These are phyloP conservation scores for Teratosphaeria gauchensis DNA, from an alignment of 2,329 filamentous ascomycete genomes.

Conservation along the genomic window DNA sequence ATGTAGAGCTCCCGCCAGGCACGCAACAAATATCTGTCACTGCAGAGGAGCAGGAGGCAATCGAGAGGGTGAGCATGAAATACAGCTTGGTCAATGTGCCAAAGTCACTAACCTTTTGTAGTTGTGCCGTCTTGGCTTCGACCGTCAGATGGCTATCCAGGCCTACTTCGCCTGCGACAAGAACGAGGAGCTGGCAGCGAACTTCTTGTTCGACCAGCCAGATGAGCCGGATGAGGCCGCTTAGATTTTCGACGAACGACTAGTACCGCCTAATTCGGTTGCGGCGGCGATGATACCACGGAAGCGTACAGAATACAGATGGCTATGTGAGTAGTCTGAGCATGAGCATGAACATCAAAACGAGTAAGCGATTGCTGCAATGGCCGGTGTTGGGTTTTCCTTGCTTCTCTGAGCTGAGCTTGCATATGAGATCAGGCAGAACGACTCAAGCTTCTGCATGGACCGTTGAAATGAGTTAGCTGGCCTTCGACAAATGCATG, in stretches of 20 bases:
- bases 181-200: constrained; percentile 96
- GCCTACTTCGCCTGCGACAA: constrained; percentile 99
- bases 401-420: neutral
- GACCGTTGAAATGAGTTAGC: neutral
- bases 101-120: constrained; percentile 29
- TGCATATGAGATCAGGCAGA: neutral
- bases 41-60: constrained; percentile 91
- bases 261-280: neutral
- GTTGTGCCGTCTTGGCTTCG: constrained; percentile 88
- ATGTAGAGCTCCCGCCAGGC: constrained; percentile 75
- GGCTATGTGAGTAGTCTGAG: neutral
- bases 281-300: neutral
- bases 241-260: neutral
- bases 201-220: constrained; percentile 95
- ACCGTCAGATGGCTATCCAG: constrained; percentile 87
- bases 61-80: constrained; percentile 65
- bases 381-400: neutral
- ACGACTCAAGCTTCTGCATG: neutral
- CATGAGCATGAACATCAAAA: neutral
- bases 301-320: neutral
- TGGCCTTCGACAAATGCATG: neutral
- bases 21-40: constrained; percentile 86
- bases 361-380: neutral
- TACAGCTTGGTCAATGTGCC: neutral
- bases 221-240: constrained; percentile 50